phyloP scores from a whole-genome alignment of 352 stramenopile species.

The Thraustotheca clavata region DNA sequence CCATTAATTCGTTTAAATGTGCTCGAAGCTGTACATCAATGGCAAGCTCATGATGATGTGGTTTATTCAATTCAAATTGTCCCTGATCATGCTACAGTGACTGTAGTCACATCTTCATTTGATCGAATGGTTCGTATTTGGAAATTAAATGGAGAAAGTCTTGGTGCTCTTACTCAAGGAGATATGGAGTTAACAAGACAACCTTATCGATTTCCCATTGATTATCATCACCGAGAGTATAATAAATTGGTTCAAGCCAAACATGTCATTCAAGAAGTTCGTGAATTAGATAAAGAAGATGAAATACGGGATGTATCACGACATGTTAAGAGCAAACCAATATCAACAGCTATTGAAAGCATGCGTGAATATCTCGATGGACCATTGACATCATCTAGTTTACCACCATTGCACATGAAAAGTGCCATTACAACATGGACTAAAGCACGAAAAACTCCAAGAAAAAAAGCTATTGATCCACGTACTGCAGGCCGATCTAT shows the following conservation, averaged over 20 bases:
- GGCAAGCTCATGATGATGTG: constrained; percentile 62
- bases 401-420: neutral
- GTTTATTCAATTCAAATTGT: constrained; percentile 74
- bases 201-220: constrained; percentile 59
- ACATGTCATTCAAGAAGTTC: constrained; percentile 51
- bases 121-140: constrained; percentile 74
- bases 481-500: neutral
- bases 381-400: neutral
- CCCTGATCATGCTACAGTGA: constrained; percentile 37
- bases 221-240: constrained; percentile 63
- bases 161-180: constrained; percentile 71
- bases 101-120: constrained; percentile 66
- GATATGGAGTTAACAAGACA: constrained; percentile 36
- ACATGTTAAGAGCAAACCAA: neutral
- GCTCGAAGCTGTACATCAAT: constrained; percentile 36
- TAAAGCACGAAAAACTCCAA: neutral
- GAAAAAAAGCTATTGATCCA: neutral
- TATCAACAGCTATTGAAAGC: neutral
- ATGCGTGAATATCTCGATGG: constrained; percentile 5
- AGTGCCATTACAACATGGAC: neutral
- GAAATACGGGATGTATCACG: neutral
- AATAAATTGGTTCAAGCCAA: constrained; percentile 50
- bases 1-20: constrained; percentile 35
- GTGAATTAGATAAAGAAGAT: constrained; percentile 28
- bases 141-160: constrained; percentile 46